A percentile compares a stretch with the other conserved stretches of the same genome.
Conservation (phyloP, 345 rosid species). For the Hibiscus trionum region DNA sequence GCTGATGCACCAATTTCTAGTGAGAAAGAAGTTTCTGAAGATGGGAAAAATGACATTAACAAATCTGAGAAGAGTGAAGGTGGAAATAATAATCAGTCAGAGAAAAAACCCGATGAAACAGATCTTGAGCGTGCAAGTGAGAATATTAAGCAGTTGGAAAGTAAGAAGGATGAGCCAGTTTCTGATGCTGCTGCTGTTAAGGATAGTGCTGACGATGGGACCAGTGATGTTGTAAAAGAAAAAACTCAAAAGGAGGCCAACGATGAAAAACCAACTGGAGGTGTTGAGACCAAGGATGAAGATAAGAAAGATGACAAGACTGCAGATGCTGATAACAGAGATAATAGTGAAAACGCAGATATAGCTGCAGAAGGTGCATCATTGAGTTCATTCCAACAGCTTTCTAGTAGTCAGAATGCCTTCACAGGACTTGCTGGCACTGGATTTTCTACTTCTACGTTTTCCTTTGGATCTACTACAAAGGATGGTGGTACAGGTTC, state of each 20-base stretch:
- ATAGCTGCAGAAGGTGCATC: not conserved
- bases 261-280: not conserved
- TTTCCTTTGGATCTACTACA: not conserved
- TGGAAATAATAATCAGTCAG: conserved; percentile 18
- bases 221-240: not conserved
- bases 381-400: not conserved
- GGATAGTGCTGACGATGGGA: not conserved
- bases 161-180: not conserved
- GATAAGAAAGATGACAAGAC: not conserved
- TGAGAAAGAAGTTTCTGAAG: conserved; percentile 27
- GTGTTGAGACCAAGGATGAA: not conserved
- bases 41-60: conserved; percentile 5
- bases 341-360: not conserved
- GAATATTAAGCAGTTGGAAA: not conserved
- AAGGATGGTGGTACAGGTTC: not conserved
- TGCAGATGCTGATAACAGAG: not conserved
- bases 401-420: not conserved
- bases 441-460: not conserved
- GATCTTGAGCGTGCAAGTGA: not conserved
- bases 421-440: not conserved
- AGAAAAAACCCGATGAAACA: not conserved
- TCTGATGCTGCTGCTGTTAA: not conserved
- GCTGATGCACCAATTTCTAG: conserved; percentile 22
- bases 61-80: conserved; percentile 12
- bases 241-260: not conserved